Evolutionary conservation across 352 stramenopile genomes (phyloP), one percentile per base, ranked within the genome.

Genomic region (Phytophthora meadii): DNA sequence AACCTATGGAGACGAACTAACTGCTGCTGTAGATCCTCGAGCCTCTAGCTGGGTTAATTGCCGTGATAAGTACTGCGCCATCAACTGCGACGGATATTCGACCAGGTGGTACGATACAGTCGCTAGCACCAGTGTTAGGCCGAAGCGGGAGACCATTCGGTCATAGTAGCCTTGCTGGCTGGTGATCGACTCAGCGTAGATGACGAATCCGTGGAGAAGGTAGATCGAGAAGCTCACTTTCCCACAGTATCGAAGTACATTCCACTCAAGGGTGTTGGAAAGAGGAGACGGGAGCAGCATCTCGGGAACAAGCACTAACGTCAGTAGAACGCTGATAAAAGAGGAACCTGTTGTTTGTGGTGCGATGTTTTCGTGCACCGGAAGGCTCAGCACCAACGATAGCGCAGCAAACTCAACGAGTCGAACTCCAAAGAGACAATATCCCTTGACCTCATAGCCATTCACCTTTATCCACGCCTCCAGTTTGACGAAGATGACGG

Each of bases 221-320:
- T 80, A 83, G 46, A 80, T 68, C 0, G 75, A 81, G 49, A 72
- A 83, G 40, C 75, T 81, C 42, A 83, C 48, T 36, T 83, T 80
- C 22, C 75, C 75, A 8, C 58, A 70, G 53, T 72, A 81, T 11
- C 53, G 50, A 11, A 79, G 19, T 19, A 36, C 41, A 24, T 22
- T 66, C 58, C 58, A 66, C 41, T 66, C 49, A 2, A 66, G 30
- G 1, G 32, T 48, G 5, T 15, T 52, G 4, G 70, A 76, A 1
- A 82, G 6, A 6, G 41, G 36, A 1, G 67, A 74, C 0, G 70
- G 70, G 12, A 62, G 24, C 10, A 82, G 19, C 60, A 82, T 70
- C 61, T 82, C 74, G 8, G 61, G 61, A 39, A 79, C 57, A 22
- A 82, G 55, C 27, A 82, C 17, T n/a, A 68, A 12, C 6, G 71